Percentiles rank a stretch among this genome's conserved stretches.
These are phyloP conservation scores for Vitis amurensis DNA, from an alignment of 164 flowering plant species.

Conservation along the genomic window DNA sequence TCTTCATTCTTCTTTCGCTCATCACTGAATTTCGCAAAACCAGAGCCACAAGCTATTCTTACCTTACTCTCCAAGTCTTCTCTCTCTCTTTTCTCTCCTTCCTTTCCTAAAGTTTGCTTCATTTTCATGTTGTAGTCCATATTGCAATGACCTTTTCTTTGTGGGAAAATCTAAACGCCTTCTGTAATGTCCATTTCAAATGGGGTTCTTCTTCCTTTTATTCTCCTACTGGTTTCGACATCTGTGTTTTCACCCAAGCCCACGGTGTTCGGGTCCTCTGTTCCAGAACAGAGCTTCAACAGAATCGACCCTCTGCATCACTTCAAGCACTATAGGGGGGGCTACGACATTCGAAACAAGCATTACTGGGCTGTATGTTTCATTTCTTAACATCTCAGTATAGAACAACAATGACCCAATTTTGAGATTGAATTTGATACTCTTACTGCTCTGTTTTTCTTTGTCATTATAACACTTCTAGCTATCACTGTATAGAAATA, in stretches of 20 bases:
- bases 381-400: background rate
- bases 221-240: constrained; percentile 28
- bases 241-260: constrained; percentile 20
- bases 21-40: constrained; percentile 18
- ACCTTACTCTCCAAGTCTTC: constrained; percentile 34
- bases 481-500: background rate
- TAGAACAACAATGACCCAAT: too few species aligned
- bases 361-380: constrained; percentile 70
- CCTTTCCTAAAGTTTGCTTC: background rate
- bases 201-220: constrained; percentile 18
- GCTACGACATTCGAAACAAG: constrained; percentile 38
- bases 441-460: too few species aligned
- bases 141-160: constrained; percentile 9
- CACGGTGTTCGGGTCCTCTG: constrained; percentile 25
- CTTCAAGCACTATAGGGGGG: constrained; percentile 48
- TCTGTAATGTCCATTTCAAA: constrained; percentile 27
- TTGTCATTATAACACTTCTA: too few species aligned
- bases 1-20: constrained; percentile 7
- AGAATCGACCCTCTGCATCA: constrained; percentile 54
- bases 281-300: constrained; percentile 17
- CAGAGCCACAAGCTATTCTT: constrained; percentile 54
- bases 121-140: constrained; percentile 14
- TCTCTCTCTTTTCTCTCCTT: constrained; percentile 7
- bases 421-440: too few species aligned
- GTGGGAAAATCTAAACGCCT: background rate